Percentiles rank a stretch among this genome's conserved stretches.
Evolutionary conservation across 139 green algal genomes (phyloP).

Genomic region (Coelastrella sp.): DNA sequence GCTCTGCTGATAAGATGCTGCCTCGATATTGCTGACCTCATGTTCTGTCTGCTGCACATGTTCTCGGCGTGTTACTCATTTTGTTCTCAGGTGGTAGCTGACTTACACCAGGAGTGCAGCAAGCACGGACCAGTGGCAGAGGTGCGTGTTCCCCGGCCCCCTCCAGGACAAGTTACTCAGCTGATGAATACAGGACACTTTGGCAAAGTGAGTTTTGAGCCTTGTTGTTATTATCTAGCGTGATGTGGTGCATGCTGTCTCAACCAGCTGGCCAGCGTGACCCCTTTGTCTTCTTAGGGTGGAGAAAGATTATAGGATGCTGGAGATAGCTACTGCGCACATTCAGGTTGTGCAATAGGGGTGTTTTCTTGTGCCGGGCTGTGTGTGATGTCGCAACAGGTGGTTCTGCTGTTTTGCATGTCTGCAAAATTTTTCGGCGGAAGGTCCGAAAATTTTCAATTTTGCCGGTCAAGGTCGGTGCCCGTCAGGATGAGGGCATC

Average conservation of each 20-base stretch:
- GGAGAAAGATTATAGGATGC: no score
- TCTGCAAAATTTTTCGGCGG: no score
- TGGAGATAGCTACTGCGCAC: no score
- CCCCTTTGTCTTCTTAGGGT: no score
- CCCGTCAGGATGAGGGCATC: not conserved
- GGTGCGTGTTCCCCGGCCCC: slow-evolving; percentile 71
- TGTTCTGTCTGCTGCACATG: not conserved
- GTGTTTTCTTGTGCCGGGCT: no score
- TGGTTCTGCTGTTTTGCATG: no score
- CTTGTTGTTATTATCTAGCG: no score
- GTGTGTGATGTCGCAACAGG: no score
- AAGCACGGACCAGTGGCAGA: slow-evolving; percentile 68
- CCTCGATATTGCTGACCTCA: not conserved
- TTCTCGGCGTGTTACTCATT: not conserved
- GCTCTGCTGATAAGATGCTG: slow-evolving; percentile 22
- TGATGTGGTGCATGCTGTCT: no score
- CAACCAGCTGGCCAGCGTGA: no score
- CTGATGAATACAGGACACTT: slow-evolving; percentile 62
- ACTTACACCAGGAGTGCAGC: slow-evolving; percentile 75
- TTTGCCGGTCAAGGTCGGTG: not conserved
- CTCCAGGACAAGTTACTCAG: slow-evolving; percentile 29
- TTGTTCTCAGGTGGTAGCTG: slow-evolving; percentile 67
- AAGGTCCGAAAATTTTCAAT: not conserved
- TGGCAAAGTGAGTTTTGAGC: slow-evolving; percentile 74
- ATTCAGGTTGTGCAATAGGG: no score